Percentiles rank a stretch among this genome's conserved stretches.
Conservation (phyloP, 176 grass and related monocot species). For the Chloris gayana region DNA sequence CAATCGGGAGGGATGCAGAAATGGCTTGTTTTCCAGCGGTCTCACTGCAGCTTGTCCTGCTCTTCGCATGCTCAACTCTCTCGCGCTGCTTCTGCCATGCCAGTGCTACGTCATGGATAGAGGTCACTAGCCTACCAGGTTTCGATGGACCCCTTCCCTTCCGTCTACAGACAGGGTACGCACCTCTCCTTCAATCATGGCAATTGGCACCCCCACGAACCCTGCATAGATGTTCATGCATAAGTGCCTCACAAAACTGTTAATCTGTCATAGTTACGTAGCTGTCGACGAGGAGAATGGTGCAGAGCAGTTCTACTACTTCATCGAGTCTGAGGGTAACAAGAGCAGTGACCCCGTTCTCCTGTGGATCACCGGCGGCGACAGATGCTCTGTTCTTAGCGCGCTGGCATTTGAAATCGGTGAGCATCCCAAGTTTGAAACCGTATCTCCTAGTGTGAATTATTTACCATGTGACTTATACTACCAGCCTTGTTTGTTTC, state of each 20-base stretch:
- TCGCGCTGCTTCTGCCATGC: not conserved
- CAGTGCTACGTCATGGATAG: too few species aligned
- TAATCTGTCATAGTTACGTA: not conserved
- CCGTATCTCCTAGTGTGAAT: not conserved
- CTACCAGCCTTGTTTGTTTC: too few species aligned
- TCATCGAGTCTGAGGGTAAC: not conserved
- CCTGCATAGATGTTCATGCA: too few species aligned
- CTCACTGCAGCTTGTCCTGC: not conserved
- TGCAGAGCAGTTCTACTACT: constrained; percentile 1
- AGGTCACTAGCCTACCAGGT: not conserved
- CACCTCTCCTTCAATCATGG: too few species aligned
- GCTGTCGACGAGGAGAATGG: not conserved
- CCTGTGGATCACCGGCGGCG: constrained; percentile 11
- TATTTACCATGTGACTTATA: too few species aligned
- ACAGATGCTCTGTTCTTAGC: not conserved
- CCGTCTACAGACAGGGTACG: not conserved
- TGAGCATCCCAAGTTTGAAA: not conserved
- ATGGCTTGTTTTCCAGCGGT: not conserved
- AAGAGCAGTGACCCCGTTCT: not conserved
- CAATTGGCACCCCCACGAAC: too few species aligned
- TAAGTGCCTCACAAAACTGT: too few species aligned
- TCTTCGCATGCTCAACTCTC: not conserved
- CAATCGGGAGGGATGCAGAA: not conserved
- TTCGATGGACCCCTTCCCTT: not conserved
- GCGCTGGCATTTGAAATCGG: constrained; percentile 1